Conservation (phyloP, 495 filamentous ascomycete species). For the Penicillium ucsense region DNA sequence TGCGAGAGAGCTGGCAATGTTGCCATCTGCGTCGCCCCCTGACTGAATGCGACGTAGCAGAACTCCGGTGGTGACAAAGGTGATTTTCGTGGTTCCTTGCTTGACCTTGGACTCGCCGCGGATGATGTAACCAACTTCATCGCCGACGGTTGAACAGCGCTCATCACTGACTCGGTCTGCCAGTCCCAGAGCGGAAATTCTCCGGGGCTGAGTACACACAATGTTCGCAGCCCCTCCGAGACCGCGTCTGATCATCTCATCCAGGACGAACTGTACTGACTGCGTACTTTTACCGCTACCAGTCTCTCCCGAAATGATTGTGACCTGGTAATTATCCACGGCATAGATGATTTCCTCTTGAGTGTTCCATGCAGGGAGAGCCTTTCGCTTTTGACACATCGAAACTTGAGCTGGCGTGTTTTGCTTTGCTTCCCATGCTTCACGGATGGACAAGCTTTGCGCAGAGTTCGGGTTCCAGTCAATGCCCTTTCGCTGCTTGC, state of each 20-base stretch:
- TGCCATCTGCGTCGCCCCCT: constrained; percentile 63
- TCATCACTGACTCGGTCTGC: constrained; percentile 93
- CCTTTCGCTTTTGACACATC: constrained; percentile 59
- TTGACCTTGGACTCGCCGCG: constrained; percentile 74
- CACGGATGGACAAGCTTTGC: constrained; percentile 33
- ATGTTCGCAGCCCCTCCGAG: constrained; percentile 79
- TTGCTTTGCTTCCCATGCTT: constrained; percentile 48
- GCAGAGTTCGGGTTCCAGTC: constrained; percentile 27
- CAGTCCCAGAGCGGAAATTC: constrained; percentile 88
- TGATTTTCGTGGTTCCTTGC: constrained; percentile 68
- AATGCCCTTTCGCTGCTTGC: constrained; percentile 33
- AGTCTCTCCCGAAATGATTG: constrained; percentile 93
- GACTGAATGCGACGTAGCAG: constrained; percentile 81
- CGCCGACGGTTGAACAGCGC: constrained; percentile 68
- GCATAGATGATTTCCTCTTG: constrained; percentile 64
- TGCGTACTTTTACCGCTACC: constrained; percentile 97
- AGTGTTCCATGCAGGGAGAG: constrained; percentile 80
- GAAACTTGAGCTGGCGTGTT: constrained; percentile 49
- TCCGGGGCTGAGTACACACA: constrained; percentile 87
- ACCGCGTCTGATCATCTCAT: constrained; percentile 72
- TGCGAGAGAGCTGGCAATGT: constrained; percentile 68
- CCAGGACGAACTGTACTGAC: constrained; percentile 89
- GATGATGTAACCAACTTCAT: constrained; percentile 92
- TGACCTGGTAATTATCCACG: constrained; percentile 69
- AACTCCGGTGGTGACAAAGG: constrained; percentile 96